phyloP scores from a whole-genome alignment of 768 basidiomycete genomes.

The Phlebiopsis gigantea region DNA sequence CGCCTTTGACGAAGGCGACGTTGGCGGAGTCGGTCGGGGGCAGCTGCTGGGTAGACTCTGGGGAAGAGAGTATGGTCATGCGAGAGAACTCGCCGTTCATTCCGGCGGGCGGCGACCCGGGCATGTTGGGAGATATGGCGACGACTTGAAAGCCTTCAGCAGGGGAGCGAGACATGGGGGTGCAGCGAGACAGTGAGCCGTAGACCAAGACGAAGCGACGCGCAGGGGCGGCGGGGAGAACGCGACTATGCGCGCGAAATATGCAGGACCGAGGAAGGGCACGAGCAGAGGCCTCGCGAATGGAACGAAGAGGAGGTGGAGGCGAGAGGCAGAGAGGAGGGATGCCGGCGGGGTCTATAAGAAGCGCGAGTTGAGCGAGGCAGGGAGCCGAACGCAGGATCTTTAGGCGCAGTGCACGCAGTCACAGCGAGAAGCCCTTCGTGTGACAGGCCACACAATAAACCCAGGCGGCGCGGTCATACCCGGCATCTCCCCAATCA shows the following conservation, averaged over 20 bases:
- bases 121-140: constrained; percentile 17
- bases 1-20: constrained; percentile 44
- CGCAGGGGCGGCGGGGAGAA: constrained; percentile 2
- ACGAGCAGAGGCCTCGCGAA: constrained; percentile 5
- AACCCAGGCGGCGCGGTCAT: neutral
- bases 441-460: constrained; percentile 1
- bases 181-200: neutral
- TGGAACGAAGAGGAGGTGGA: neutral
- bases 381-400: neutral
- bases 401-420: neutral
- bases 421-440: neutral
- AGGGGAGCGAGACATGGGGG: neutral
- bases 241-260: constrained; percentile 1
- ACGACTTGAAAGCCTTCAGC: constrained; percentile 11
- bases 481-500: constrained; percentile 5
- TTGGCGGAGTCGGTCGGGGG: constrained; percentile 24
- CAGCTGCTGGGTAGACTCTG: neutral
- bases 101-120: constrained; percentile 7
- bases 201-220: neutral
- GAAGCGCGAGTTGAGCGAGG: neutral
- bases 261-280: constrained; percentile 3
- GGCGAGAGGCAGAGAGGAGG: constrained; percentile 4
- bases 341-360: constrained; percentile 10
- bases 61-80: constrained; percentile 12
- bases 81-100: constrained; percentile 12